Evolutionary conservation across 2,329 filamentous ascomycete species (phyloP), one percentile per base, ranked within the genome.

Genomic region (Raffaelea ambrosiae): DNA sequence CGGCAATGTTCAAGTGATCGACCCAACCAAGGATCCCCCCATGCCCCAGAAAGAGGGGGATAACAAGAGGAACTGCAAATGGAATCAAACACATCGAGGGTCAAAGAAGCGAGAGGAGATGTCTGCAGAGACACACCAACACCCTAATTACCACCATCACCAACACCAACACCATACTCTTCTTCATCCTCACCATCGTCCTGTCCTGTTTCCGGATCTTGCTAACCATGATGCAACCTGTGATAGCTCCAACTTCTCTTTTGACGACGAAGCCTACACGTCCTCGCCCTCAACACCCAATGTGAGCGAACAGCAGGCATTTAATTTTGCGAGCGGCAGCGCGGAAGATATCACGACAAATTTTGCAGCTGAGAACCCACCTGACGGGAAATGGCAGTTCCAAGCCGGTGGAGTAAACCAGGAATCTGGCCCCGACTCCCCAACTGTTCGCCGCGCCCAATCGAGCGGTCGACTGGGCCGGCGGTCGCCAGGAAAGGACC

Each of bases 311-410:
- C 44, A 46, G 7, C 33, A 47, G 35, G 44, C 31, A 8, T 49
- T 31, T 10, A 43, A 61, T 3, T 77, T 79, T 51, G 58, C 65
- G 36, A 71, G 70, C 51, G 72, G 63, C 48, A 81, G 74, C 55
- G 65, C 73, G 19, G 77, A 83, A 48, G 77, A 74, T 45, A 83
- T 83, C 54, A 78, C 79, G 60, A 83, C 79, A 18, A 74, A 66
- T 36, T 83, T 83, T 60, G 71, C 71, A 19, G 66, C 73, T 4
- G 70, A 72, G 14, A 71, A 79, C 19, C 60, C 65, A 40, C 54
- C 64, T 5, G 61, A 64, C 31, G 60, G 64, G 22, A 59, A 59
- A 19, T 77, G 69, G 70, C 65, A 73, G 48, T 80, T 80, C 53
- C 76, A 64, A 47, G 76, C 76, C 13, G 74, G 76, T 5, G 64